These are phyloP conservation scores for Lipomyces mesembrius DNA, from an alignment of 805 yeast species.

Conservation along the genomic window DNA sequence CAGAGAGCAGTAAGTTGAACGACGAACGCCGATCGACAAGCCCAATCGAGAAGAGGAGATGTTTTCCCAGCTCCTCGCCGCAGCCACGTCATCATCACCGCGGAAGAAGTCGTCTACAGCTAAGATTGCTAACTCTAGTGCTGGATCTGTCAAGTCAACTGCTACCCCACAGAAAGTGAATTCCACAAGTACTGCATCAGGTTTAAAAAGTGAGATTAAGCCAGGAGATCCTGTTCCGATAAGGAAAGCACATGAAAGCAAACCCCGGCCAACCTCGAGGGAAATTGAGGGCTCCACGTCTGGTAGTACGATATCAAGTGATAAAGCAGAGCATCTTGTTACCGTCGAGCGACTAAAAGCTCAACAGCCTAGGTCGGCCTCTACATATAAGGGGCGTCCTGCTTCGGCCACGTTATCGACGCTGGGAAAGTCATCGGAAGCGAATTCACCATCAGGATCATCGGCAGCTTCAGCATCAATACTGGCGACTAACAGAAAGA, in stretches of 20 bases:
- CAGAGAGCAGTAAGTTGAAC: background rate
- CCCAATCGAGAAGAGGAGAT: background rate
- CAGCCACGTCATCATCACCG: slow-evolving; percentile 27
- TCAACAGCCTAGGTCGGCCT: slow-evolving; percentile 19
- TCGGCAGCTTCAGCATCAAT: background rate
- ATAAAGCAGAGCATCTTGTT: slow-evolving; percentile 19
- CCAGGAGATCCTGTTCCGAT: background rate
- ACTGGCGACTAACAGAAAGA: background rate
- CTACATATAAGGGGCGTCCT: background rate
- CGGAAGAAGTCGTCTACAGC: background rate
- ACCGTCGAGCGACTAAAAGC: slow-evolving; percentile 26
- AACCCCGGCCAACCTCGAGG: background rate
- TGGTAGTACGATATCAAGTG: slow-evolving; percentile 21
- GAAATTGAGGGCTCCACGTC: background rate
- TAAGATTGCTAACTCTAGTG: background rate
- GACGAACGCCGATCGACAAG: background rate
- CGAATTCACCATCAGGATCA: background rate
- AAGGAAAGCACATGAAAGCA: background rate
- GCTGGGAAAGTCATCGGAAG: background rate
- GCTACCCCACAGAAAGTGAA: background rate
- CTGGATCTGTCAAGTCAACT: background rate
- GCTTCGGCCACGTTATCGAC: background rate
- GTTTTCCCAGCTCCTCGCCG: slow-evolving; percentile 43
- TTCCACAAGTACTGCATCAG: slow-evolving; percentile 5
- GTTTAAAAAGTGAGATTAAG: background rate